Evolutionary conservation across 179 eudicot genomes (phyloP).

Genomic region (Corrigiola litoralis): DNA sequence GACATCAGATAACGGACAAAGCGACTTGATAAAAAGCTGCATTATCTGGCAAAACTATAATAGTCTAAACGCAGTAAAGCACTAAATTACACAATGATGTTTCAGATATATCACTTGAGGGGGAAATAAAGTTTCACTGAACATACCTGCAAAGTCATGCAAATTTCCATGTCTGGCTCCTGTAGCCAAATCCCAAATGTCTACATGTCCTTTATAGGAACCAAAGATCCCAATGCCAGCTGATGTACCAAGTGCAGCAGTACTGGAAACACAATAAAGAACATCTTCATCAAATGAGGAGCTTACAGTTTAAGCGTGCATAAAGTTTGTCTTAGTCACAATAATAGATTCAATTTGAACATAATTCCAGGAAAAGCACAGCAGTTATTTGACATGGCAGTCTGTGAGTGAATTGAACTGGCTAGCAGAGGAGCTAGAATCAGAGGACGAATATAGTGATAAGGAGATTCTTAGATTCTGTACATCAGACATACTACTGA

Average conservation of each 20-base stretch:
- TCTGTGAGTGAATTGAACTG: no score
- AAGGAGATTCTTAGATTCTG: no score
- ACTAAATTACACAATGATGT: neutral
- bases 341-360: no score
- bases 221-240: slow-evolving; percentile 80
- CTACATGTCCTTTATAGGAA: slow-evolving; percentile 56
- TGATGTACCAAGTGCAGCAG: slow-evolving; percentile 52
- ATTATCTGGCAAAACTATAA: neutral
- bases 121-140: neutral
- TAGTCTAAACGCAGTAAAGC: neutral
- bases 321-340: no score
- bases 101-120: slow-evolving; percentile 5
- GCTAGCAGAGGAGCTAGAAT: no score
- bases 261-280: slow-evolving; percentile 38
- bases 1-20: neutral
- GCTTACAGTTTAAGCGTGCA: no score
- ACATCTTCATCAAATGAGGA: slow-evolving; percentile 3
- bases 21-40: neutral
- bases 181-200: slow-evolving; percentile 76
- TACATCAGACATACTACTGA: no score
- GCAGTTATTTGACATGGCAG: no score
- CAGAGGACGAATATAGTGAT: no score
- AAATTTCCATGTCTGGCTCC: slow-evolving; percentile 48
- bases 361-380: no score
- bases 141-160: slow-evolving; percentile 60